Evolutionary conservation across 306 rosid species (phyloP).

Genomic region (Lupinus albus): DNA sequence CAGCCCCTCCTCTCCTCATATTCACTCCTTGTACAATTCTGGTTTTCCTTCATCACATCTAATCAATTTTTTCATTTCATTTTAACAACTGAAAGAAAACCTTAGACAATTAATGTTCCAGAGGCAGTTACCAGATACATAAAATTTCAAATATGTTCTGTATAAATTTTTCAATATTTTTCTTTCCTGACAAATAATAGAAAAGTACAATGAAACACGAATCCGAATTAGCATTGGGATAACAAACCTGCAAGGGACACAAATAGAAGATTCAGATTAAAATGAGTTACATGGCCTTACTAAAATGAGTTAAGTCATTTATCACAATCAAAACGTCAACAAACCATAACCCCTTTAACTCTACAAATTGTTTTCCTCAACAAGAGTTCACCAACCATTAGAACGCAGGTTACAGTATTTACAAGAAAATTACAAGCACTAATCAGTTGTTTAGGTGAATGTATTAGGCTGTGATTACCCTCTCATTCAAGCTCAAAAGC

Average conservation of each 20-base stretch:
- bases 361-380: constrained; percentile 28
- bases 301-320: constrained; percentile 45
- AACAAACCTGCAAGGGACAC: constrained; percentile 85
- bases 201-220: constrained; percentile 58
- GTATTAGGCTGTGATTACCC: constrained; percentile 43
- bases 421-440: constrained; percentile 48
- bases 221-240: constrained; percentile 69
- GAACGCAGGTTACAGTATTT: constrained; percentile 41
- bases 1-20: too few species aligned
- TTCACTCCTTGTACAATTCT: too few species aligned
- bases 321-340: constrained; percentile 34
- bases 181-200: constrained; percentile 44
- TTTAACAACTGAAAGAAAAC: too few species aligned
- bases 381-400: constrained; percentile 39
- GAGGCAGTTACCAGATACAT: constrained; percentile 37
- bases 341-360: constrained; percentile 4
- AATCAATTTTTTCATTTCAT: too few species aligned
- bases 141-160: constrained; percentile 44
- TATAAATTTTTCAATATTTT: constrained; percentile 47
- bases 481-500: constrained; percentile 50
- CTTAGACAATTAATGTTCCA: constrained; percentile 37
- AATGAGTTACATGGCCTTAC: constrained; percentile 47
- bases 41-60: too few species aligned
- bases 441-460: constrained; percentile 42
- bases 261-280: constrained; percentile 76